Percentiles rank a stretch among this genome's conserved stretches.
Conservation (phyloP, 2,329 filamentous ascomycete genomes). For the Aureobasidium musti region DNA sequence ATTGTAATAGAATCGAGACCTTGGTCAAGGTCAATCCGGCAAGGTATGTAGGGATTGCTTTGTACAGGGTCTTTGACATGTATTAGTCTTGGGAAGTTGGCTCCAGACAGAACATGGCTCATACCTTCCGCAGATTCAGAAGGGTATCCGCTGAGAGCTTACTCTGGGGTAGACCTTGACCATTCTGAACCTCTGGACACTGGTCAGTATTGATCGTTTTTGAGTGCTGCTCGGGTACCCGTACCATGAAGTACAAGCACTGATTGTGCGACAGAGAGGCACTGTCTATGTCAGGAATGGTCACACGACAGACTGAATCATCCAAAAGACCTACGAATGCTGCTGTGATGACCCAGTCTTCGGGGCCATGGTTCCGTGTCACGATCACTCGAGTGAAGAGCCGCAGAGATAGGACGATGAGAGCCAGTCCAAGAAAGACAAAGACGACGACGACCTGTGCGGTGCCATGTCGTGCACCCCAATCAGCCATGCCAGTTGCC, state of each 20-base stretch:
- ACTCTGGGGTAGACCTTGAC: not conserved
- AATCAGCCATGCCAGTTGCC: not conserved
- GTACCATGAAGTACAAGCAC: not conserved
- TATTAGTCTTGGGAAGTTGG: not conserved
- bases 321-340: conserved; percentile 18
- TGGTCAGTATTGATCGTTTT: not conserved
- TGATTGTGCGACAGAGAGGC: conserved; percentile 20
- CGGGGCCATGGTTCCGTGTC: conserved; percentile 28
- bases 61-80: conserved; percentile 28
- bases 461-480: conserved; percentile 1
- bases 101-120: not conserved
- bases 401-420: conserved; percentile 28
- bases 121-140: not conserved
- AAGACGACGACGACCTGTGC: conserved; percentile 16
- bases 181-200: conserved; percentile 4
- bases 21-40: conserved; percentile 46
- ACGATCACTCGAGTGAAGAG: conserved; percentile 29
- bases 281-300: not conserved
- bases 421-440: conserved; percentile 25
- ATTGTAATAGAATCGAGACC: conserved; percentile 52
- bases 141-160: not conserved
- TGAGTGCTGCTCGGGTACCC: not conserved
- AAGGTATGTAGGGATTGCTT: conserved; percentile 46
- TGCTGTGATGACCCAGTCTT: conserved; percentile 29
- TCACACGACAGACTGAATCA: no score